Base-by-base conservation (phyloP, 805 yeast species). In the Pichia thaimueangensis region DNA sequence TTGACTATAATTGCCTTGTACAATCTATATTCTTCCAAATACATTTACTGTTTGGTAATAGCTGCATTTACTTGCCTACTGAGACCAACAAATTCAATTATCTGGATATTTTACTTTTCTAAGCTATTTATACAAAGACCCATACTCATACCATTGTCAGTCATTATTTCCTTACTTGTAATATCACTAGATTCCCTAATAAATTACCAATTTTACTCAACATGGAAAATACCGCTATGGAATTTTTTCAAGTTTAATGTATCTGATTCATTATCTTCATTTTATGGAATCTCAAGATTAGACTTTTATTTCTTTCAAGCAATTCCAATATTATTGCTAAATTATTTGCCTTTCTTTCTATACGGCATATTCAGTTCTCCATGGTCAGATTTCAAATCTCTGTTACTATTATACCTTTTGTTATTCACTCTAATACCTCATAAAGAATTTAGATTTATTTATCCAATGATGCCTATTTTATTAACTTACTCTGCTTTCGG, bases 361-460 rank as follows among this genome's bases (percentile, higher is more conserved):
- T 57, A 56, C 47, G 85, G 82, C 2, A 32, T 55, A 42, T 41
- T 39, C 54, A 17, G 36, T 2, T 15, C 41, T 48, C 23, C 25
- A 29, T 19, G 30, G 22, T n/a, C 48, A 15, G 63, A 48, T 11
- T 56, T 7, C 50, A 71, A 42, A 42, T 41, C 50, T 45, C 35
- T 59, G 50, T 47, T 38, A 0, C 16, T 70, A 0, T 42, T 73
- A 5, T 82, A 82, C 35, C 38, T 84, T 2, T 37, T 62, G 0
- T 65, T 70, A 0, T 86, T 84, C 52, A 84, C 96, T 0, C 39
- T 67, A 2, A 73, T 93, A 16, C 66, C 73, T 10, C 99, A 93
- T 60, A 93, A 93, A 57, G 99, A 93, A 58, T 84, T 88, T 52
- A 71, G 99, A 35, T 93, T 93, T 59, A 69, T 94, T 15, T 87